These are phyloP conservation scores for maize (Zea mays) DNA, from an alignment of 176 grass and related monocot genomes.

Conservation along the genomic window Zm-B73-REFERENCE-NAM-5.0 NC_050105.1:105410001-105410500, in stretches of 20 bases:
- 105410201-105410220: constrained; percentile 4
- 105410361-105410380: not conserved
- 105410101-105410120: not conserved
- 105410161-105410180: not conserved
- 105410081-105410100: not conserved
- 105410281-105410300: not conserved
- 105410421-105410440: not conserved
- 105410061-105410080: not conserved
- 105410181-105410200: constrained; percentile 8
- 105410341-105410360: not conserved
- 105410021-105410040: not conserved
- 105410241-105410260: not conserved
- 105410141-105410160: not conserved
- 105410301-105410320: not conserved
- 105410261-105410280: not conserved
- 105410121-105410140: constrained; percentile 40
- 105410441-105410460: not conserved
- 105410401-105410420: not conserved
- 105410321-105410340: no score
- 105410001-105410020: constrained; percentile 25
- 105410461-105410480: no score
- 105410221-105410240: not conserved
- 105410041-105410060: not conserved
- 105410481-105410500: no score
- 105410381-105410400: not conserved